phyloP scores from a whole-genome alignment of 495 filamentous ascomycete genomes.

The Neurospora sp. region DNA sequence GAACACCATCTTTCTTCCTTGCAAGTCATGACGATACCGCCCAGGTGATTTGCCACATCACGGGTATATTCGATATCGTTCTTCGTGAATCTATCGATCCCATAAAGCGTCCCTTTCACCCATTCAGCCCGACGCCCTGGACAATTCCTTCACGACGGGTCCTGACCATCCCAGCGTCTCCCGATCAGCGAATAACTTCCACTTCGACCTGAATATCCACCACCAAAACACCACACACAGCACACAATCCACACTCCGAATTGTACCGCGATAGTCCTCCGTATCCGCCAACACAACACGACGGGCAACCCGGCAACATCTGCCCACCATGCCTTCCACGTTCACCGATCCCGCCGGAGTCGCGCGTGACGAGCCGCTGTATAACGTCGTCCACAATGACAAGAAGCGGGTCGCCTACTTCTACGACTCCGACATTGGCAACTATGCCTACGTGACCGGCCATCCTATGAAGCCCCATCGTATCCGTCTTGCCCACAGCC shows the following conservation, averaged over 20 bases:
- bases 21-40: background rate
- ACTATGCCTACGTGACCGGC: constrained; percentile 92
- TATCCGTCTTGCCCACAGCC: constrained; percentile 88
- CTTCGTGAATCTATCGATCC: background rate
- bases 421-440: constrained; percentile 95
- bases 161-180: background rate
- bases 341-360: constrained; percentile 25
- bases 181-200: background rate
- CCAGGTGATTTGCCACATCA: background rate
- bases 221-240: background rate
- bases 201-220: background rate
- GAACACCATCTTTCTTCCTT: background rate
- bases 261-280: background rate
- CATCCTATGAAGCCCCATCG: constrained; percentile 99
- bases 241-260: background rate
- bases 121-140: background rate
- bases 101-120: background rate
- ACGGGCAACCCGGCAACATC: background rate
- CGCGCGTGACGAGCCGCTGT: constrained; percentile 22
- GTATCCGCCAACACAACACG: background rate
- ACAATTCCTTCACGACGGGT: background rate
- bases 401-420: constrained; percentile 85
- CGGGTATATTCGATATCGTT: background rate
- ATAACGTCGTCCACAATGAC: constrained; percentile 17
- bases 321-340: constrained; percentile 11